Evolutionary conservation across 148 eudicot species (phyloP).

Genomic region (Rhododendron kiyosumense): DNA sequence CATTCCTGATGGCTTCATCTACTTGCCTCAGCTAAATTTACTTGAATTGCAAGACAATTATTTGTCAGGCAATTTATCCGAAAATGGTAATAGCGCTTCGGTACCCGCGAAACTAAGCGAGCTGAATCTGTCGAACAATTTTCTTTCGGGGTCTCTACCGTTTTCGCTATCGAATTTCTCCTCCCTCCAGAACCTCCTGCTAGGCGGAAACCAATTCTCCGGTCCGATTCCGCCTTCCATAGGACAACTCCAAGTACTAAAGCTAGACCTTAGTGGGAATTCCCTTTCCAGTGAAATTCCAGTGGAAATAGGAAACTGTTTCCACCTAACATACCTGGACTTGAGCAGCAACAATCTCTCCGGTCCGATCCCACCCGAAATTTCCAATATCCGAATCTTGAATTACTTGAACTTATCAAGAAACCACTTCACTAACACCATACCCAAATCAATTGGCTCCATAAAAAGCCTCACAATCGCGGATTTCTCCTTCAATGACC

Average conservation of each 20-base stretch:
- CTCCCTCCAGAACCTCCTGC: slow-evolving; percentile 57
- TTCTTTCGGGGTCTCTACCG: slow-evolving; percentile 60
- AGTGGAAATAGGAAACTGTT: slow-evolving; percentile 50
- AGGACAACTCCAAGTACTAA: slow-evolving; percentile 54
- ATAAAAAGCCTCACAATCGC: slow-evolving; percentile 84
- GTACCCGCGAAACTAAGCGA: slow-evolving; percentile 51
- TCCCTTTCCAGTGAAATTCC: slow-evolving; percentile 63
- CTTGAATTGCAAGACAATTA: slow-evolving; percentile 74
- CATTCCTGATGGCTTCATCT: slow-evolving; percentile 71
- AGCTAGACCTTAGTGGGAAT: slow-evolving; percentile 61
- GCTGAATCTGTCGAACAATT: slow-evolving; percentile 68
- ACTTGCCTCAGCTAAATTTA: slow-evolving; percentile 72
- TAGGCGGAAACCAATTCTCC: slow-evolving; percentile 61
- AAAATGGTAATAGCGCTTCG: slow-evolving; percentile 28
- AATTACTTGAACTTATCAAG: slow-evolving; percentile 75
- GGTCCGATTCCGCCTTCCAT: slow-evolving; percentile 73
- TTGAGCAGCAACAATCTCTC: slow-evolving; percentile 83
- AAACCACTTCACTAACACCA: slow-evolving; percentile 55
- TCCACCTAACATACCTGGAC: slow-evolving; percentile 72
- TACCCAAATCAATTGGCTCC: slow-evolving; percentile 67
- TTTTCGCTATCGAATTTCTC: slow-evolving; percentile 64
- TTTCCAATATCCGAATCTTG: slow-evolving; percentile 56
- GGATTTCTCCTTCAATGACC: slow-evolving; percentile 85
- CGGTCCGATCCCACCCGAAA: slow-evolving; percentile 64
- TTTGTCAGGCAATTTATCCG: slow-evolving; percentile 61